Base-by-base conservation (phyloP, 2,329 filamentous ascomycete genomes). In the Colletotrichum lupini region DNA sequence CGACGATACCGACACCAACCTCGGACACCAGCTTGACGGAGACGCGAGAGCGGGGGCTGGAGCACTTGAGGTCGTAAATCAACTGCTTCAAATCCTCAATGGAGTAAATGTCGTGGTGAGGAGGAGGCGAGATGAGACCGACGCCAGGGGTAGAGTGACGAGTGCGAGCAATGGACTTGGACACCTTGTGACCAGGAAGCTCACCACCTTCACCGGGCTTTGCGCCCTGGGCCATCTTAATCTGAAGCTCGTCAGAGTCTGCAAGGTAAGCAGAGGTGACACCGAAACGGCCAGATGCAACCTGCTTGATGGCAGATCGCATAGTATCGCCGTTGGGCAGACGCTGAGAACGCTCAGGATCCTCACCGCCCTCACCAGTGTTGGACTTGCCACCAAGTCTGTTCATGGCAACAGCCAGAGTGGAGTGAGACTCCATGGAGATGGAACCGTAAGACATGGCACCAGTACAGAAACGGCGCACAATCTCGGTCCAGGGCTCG, bases 371-470 rank as follows among this genome's bases (percentile, higher is more conserved):
- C 85, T 98, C 96, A 79, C 96, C 96, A 63, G 96, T 98, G 87
- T 98, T 98, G 53, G 95, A 98, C 86, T 98, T 98, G 79, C 96
- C 96, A 53, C 96, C 96, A 53, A 98, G 90, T 77, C 96, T 90
- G 86, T 98, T 98, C 95, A 98, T 98, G 76, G 96, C 96, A 68
- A 98, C 93, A 76, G 96, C 96, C 61, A 98, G 87, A 14, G 96
- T 98, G 22, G 96, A 98, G 86, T 98, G 96, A 66, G 96, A 96
- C 83, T 98, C 96, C 95, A 98, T 98, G 6, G 96, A 98, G 79
- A 98, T 98, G 53, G 96, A 98, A 60, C 96, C 96, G 81, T 98
- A 98, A 3, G 96, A 98, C 96, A 98, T 98, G 78, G 96, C 96
- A 81, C 96, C 96, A 52, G 96, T 98, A 79, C 96, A 97, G 87